Conservation (phyloP, 116 monocot species). For the Iris pallida region DNA sequence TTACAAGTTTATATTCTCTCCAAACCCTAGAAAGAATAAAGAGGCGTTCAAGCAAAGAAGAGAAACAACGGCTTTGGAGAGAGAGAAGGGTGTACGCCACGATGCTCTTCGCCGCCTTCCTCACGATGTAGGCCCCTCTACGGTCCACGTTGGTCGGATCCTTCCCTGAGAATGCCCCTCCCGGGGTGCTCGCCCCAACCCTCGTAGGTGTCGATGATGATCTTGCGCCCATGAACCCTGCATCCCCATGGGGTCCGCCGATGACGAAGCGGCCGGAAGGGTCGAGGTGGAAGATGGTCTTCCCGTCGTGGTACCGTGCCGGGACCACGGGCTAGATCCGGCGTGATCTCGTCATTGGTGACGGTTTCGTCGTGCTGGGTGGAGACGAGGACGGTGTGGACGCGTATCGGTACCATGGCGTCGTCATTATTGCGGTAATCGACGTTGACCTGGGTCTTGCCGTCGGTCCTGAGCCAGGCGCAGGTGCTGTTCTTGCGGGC, state of each 20-base stretch:
- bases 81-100: background rate
- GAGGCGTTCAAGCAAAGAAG: too few relatives aligned
- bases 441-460: slow-evolving; percentile 58
- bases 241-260: slow-evolving; percentile 8
- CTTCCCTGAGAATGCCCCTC: slow-evolving; percentile 9
- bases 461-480: slow-evolving; percentile 71
- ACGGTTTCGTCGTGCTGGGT: slow-evolving; percentile 14
- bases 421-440: background rate
- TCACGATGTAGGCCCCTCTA: slow-evolving; percentile 8
- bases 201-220: slow-evolving; percentile 15
- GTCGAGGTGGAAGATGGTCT: slow-evolving; percentile 16
- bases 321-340: slow-evolving; percentile 6
- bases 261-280: slow-evolving; percentile 15
- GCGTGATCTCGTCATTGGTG: slow-evolving; percentile 10
- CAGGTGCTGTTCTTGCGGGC: slow-evolving; percentile 81
- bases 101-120: slow-evolving; percentile 11
- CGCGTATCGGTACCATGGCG: slow-evolving; percentile 12
- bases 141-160: slow-evolving; percentile 26
- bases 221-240: slow-evolving; percentile 9
- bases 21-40: too few relatives aligned
- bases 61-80: too few relatives aligned
- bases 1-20: too few relatives aligned
- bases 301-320: slow-evolving; percentile 10
- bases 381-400: slow-evolving; percentile 10
- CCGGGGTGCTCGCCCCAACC: slow-evolving; percentile 19